A percentile compares a stretch with the other conserved stretches of the same genome.
phyloP scores from a whole-genome alignment of 164 flowering plant species.

The Aristolochia californica region DNA sequence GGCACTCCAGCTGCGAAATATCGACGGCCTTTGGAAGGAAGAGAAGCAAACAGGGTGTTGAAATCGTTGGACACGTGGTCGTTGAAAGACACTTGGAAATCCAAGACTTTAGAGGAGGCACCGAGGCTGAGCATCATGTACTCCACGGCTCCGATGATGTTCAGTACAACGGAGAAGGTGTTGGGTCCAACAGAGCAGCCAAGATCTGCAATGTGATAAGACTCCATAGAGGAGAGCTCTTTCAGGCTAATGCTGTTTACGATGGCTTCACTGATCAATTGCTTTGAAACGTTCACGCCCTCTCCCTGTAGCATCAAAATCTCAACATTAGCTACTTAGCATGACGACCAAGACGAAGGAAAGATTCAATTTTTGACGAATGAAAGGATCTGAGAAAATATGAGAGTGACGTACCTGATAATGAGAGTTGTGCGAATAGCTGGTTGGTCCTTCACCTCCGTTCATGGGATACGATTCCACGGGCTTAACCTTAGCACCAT shows the following conservation, averaged over 20 bases:
- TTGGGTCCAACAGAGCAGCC: slow-evolving; percentile 24
- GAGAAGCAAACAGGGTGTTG: slow-evolving; percentile 17
- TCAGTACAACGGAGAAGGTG: slow-evolving; percentile 9
- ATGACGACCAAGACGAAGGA: not conserved
- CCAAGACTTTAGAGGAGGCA: not conserved
- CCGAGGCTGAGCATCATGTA: not conserved
- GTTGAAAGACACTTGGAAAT: slow-evolving; percentile 21
- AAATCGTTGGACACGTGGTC: slow-evolving; percentile 22
- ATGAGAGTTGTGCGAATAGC: slow-evolving; percentile 9
- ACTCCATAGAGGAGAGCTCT: not conserved
- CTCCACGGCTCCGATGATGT: slow-evolving; percentile 6
- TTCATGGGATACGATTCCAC: slow-evolving; percentile 5
- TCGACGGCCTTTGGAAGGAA: slow-evolving; percentile 6
- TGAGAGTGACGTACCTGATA: slow-evolving; percentile 5
- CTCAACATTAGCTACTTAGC: slow-evolving; percentile 1
- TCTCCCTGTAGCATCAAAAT: slow-evolving; percentile 4
- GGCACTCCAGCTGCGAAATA: slow-evolving; percentile 21
- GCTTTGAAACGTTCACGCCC: not conserved
- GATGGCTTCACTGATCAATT: not conserved
- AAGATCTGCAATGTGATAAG: slow-evolving; percentile 7
- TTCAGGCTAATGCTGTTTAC: not conserved
- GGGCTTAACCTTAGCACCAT: not conserved
- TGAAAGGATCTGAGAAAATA: too few species aligned
- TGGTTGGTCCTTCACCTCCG: slow-evolving; percentile 9
- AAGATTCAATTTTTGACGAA: too few species aligned